Evolutionary conservation across 108 stramenopile genomes (phyloP).

Genomic region (Cyclotella atomus): DNA sequence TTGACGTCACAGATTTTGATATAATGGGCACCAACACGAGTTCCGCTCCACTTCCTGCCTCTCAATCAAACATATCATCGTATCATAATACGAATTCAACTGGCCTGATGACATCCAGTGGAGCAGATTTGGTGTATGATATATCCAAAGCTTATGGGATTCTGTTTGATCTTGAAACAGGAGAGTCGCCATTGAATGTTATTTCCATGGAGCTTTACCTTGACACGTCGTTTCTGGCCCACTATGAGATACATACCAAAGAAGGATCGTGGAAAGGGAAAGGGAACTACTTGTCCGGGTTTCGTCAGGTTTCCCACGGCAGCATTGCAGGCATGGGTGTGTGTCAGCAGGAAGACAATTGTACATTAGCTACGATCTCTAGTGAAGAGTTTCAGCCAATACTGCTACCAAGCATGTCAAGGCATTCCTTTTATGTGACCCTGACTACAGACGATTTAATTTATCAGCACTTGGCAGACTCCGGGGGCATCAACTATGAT

Average conservation of each 20-base stretch:
- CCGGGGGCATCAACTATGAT: background rate
- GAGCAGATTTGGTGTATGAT: slow-evolving; percentile 15
- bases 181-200: background rate
- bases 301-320: slow-evolving; percentile 24
- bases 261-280: slow-evolving; percentile 26
- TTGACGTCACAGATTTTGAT: slow-evolving; percentile 7
- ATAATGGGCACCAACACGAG: background rate
- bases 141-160: slow-evolving; percentile 29
- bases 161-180: slow-evolving; percentile 26
- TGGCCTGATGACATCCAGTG: slow-evolving; percentile 11
- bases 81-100: background rate
- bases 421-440: slow-evolving; percentile 23
- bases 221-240: slow-evolving; percentile 19
- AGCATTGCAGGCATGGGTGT: slow-evolving; percentile 16
- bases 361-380: slow-evolving; percentile 20
- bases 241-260: slow-evolving; percentile 25
- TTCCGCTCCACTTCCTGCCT: background rate
- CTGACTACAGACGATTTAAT: slow-evolving; percentile 21
- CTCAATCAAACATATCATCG: background rate
- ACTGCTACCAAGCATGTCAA: background rate
- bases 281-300: slow-evolving; percentile 2
- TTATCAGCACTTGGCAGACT: slow-evolving; percentile 13
- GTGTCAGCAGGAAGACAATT: slow-evolving; percentile 9
- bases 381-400: slow-evolving; percentile 12
- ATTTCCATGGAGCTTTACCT: slow-evolving; percentile 24